A percentile compares a stretch with the other conserved stretches of the same genome.
These are phyloP conservation scores for Ceratocystis colombiana DNA, from an alignment of 2,329 filamentous ascomycete species.

Conservation along the genomic window DNA sequence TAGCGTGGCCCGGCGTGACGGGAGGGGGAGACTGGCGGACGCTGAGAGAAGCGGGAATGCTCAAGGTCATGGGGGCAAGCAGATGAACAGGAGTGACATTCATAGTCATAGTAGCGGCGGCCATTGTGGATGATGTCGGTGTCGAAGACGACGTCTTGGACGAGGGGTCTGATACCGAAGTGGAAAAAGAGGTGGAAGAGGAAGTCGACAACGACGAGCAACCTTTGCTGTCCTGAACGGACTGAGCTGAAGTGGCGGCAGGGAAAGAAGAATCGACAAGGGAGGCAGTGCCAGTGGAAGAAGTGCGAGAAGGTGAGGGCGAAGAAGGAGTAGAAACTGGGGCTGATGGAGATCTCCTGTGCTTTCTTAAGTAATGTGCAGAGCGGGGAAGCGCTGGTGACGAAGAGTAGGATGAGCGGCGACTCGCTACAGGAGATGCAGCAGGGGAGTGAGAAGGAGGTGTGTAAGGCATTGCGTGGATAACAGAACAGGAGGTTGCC, in stretches of 20 bases:
- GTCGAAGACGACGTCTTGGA: conserved; percentile 12
- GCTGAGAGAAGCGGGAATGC: conserved; percentile 45
- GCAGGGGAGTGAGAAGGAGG: conserved; percentile 61
- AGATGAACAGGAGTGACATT: conserved; percentile 20
- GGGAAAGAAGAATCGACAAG: conserved; percentile 18
- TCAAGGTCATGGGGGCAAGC: conserved; percentile 19
- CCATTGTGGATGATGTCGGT: conserved; percentile 24
- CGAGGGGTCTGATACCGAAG: conserved; percentile 18
- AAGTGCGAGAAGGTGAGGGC: conserved; percentile 19
- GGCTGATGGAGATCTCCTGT: conserved; percentile 48
- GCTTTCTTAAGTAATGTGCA: conserved; percentile 54
- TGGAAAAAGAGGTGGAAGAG: conserved; percentile 17
- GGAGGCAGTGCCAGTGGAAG: conserved; percentile 1
- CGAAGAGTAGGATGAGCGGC: conserved; percentile 45
- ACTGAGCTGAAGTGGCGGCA: conserved; percentile 16
- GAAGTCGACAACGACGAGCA: conserved; percentile 15
- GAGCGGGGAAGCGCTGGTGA: conserved; percentile 52
- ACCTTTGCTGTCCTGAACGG: conserved; percentile 20
- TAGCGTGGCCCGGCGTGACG: conserved; percentile 57
- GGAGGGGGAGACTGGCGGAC: conserved; percentile 79
- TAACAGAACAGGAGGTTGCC: conserved; percentile 8
- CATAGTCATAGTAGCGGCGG: conserved; percentile 24
- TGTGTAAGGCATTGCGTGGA: conserved; percentile 66
- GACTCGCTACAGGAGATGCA: conserved; percentile 48
- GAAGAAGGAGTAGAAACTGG: conserved; percentile 12